Evolutionary conservation across 192 early-diverging fungal genomes (phyloP), one percentile per base, ranked within the genome.

Genomic region (Coemansia sp.): DNA sequence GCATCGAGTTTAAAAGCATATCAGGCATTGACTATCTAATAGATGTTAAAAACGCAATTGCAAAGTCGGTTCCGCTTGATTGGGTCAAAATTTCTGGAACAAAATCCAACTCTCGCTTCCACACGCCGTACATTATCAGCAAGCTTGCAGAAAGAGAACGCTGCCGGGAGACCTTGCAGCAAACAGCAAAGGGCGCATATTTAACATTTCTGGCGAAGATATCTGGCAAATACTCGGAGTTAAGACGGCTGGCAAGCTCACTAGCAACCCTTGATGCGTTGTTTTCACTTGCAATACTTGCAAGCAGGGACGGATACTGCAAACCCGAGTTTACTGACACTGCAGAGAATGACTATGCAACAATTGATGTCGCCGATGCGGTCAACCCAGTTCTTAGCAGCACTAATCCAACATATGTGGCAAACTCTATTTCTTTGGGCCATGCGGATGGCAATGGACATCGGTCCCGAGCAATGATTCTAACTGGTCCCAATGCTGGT

Each of bases 401-500:
- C 39, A 61, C 69, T 0, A 64, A 75, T 8, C 79, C 87, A 1
- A 87, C 91, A 44, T 98, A 94, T 65, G 95, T 99, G 63, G 92
- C 98, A 40, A 99, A 99, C 79, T 89, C 91, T 73, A 86, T 91
- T 0, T 57, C 70, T 11, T 81, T 99, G 0, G 93, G 94, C 7
- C 16, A 32, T 5, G 86, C 87, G 0, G 71, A 79, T 7, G 71
- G 72, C 8, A 23, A 18, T 23, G 26, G 57, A 32, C 61, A 64
- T 12, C 62, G 68, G 16, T n/a, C 68, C 38, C 72, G 68, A 19
- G 88, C 98, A 58, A 89, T 98, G 41, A 78, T 99, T 1, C 79
- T 99, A 38, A 98, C 98, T 0, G 98, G 98, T 8, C 96, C 98
- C 44, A 99, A 99, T 65, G 97, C 97, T 88, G 97, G 96, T 68